Conservation (phyloP, 2,329 filamentous ascomycete species). For the Colletotrichum simmondsii region DNA sequence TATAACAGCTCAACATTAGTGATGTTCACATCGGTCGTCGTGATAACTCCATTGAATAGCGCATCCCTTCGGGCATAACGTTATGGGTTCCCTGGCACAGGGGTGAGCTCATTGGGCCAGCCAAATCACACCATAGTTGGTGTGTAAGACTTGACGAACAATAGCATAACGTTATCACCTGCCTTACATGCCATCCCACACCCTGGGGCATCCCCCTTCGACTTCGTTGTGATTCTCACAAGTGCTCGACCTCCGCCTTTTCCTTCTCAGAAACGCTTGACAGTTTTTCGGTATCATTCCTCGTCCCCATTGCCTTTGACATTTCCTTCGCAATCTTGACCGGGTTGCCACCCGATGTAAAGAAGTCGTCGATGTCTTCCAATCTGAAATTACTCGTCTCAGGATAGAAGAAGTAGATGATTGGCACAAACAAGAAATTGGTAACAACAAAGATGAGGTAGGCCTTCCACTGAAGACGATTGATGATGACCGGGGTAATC, state of each 20-base stretch:
- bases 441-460: constrained; percentile 64
- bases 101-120: not conserved
- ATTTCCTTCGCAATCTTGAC: constrained; percentile 31
- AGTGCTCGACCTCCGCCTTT: not conserved
- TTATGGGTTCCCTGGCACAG: not conserved
- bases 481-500: constrained; percentile 62
- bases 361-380: constrained; percentile 64
- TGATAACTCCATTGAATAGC: not conserved
- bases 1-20: not conserved
- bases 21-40: too few species aligned
- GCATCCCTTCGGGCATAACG: not conserved
- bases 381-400: constrained; percentile 62
- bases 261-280: not conserved
- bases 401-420: constrained; percentile 60
- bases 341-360: constrained; percentile 40
- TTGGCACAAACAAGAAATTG: constrained; percentile 55
- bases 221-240: not conserved
- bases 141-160: not conserved
- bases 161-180: not conserved
- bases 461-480: constrained; percentile 58
- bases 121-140: not conserved
- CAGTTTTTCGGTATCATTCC: not conserved
- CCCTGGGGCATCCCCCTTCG: too few species aligned
- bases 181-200: not conserved
- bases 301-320: constrained; percentile 18